Evolutionary conservation across 2,329 filamentous ascomycete genomes (phyloP), one percentile per base, ranked within the genome.

Genomic region (Hortaea werneckii): DNA sequence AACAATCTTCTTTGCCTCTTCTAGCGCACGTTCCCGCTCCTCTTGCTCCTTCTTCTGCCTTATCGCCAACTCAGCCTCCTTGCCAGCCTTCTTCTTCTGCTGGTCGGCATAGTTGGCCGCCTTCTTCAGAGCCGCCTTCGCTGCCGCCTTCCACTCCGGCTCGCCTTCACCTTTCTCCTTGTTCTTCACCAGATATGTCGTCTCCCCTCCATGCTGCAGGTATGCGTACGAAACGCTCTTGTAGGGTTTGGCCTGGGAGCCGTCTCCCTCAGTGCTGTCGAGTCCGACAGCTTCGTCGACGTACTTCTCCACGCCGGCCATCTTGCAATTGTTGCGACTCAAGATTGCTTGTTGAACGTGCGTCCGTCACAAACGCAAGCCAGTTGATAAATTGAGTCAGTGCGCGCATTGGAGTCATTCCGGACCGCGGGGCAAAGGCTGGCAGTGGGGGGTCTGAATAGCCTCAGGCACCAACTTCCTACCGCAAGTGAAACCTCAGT

Each of bases 61-160:
- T 40, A 83, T 79, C 45, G 80, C 82, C 52, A 80, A 70, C 61
- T 88, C 82, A 55, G 82, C 76, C 65, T 85, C 84, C 69, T 87
- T 88, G 57, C 78, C 78, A 39, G 83, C 76, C 75, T 94, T 94
- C 76, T 87, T 89, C 77, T 87, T 85, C 67, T 86, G 80, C 53
- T 76, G 74, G 55, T 87, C 85, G 53, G 80, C 80, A 53, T 80
- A 80, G 65, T 80, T 82, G 70, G 79, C 79, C 4, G 83, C 85
- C 70, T 94, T 94, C 74, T 94, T 95, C 62, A 87, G 66, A 20
- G 86, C 87, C 49, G 83, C 85, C 72, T 92, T 94, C 50, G 85
- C 82, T 13, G 80, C 83, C 45, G 83, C 81, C 70, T 89, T 90
- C 84, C 83, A 95, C 57, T 80, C 76, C 53, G 82, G 76, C 44